Evolutionary conservation across 306 rosid genomes (phyloP).

Genomic region (Datisca glomerata): DNA sequence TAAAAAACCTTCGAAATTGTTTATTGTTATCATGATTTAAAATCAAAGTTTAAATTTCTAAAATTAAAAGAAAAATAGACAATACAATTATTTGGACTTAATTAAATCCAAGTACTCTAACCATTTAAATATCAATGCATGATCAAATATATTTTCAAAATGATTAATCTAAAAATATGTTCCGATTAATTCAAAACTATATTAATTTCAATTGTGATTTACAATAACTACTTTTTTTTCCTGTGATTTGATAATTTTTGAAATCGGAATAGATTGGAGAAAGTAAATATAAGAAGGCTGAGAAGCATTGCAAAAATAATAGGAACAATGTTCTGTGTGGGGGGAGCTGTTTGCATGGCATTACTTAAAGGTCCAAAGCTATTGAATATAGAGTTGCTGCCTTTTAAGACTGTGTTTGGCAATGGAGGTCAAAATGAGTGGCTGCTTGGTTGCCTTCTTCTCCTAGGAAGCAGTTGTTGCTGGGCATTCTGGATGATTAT

Average conservation of each 20-base stretch:
- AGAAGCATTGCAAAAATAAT: slow-evolving; percentile 37
- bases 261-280: slow-evolving; percentile 26
- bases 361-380: slow-evolving; percentile 48
- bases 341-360: slow-evolving; percentile 39
- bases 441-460: slow-evolving; percentile 36
- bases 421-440: slow-evolving; percentile 7
- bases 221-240: not conserved
- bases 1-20: no score
- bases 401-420: not conserved
- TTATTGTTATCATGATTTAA: no score
- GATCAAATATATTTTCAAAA: no score
- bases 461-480: slow-evolving; percentile 20
- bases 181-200: no score
- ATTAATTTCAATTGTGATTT: not conserved
- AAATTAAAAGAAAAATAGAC: no score
- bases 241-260: no score
- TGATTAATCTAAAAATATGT: no score
- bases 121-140: no score
- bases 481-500: slow-evolving; percentile 47
- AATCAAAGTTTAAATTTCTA: no score
- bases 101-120: no score
- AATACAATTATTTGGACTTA: no score
- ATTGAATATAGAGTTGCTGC: slow-evolving; percentile 15
- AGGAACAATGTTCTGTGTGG: slow-evolving; percentile 41
- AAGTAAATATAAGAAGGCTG: slow-evolving; percentile 21